Evolutionary conservation across 2,329 filamentous ascomycete species (phyloP), one percentile per base, ranked within the genome.

Genomic region (Tolypocladium capitatum): DNA sequence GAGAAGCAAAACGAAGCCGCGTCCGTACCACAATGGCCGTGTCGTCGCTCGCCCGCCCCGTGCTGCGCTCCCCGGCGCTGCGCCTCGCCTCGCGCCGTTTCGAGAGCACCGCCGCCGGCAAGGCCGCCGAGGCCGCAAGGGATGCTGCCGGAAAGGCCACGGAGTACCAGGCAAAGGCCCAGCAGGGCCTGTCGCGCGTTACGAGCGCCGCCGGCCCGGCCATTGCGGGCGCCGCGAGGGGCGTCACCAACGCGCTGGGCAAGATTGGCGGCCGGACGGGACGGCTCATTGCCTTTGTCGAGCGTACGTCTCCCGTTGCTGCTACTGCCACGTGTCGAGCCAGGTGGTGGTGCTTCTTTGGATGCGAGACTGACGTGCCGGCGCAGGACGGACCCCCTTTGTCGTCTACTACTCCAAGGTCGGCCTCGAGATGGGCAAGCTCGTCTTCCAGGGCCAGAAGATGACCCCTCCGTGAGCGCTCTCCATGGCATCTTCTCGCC

Each of bases 361-460:
- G 35, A 46, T 46, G 20, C 21, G 11, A 16, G 14, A 21, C 28
- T 33, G 34, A 24, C 30, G 10, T 42, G 16, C 47, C 31, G 36
- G 32, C 56, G 49, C 63, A 96, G 91, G 82, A 68, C 77, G 92
- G 73, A 80, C 90, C 58, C 92, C 92, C 58, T 82, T 83, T 53
- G 83, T 89, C 54, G 65, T 94, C 65, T 96, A 96, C 80, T 98
- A 97, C 76, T 82, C 84, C 62, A 86, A 82, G 67, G 91, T 97
- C 63, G 85, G 77, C 60, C 72, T 90, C 55, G 92, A 98, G 76
- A 76, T 97, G 51, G 78, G 78, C 65, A 94, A 86, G 78, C 77
- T 96, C 57, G 80, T 97, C 57, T 88, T 89, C 74, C 80, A 81
- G 60, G 83, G 81, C 67, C 89, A 91, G 71, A 86, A 85, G 73